Evolutionary conservation across 352 stramenopile genomes (phyloP), one percentile per base, ranked within the genome.

Genomic region (Phytophthora palmivora): DNA sequence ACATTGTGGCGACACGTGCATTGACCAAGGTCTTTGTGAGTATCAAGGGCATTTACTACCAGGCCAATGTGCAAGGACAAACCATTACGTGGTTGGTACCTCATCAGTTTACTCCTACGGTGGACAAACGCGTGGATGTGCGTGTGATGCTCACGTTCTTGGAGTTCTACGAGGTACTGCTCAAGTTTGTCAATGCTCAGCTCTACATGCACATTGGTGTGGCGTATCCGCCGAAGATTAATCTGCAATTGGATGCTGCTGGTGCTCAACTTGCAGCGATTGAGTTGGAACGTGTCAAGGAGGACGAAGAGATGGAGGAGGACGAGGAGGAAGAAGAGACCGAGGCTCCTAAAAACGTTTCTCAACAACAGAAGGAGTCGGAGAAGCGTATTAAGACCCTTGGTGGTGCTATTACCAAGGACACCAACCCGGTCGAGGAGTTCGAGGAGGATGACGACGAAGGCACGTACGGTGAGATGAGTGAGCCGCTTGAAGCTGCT

Each of bases 11-110:
- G 42, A 91, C 95, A 1, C 80, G 87, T 22, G 84, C 82, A 41
- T 88, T 99, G 38, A 97, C 89, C 30, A 99, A 99, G 81, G 86
- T 97, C 8, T 99, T 99, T 77, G 96, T 99, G 63, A 98, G 89
- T 52, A 98, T 99, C 63, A 99, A 99, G 83, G 98, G 98, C 33
- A 91, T 99, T 43, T 99, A 99, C 80, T 98, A 99, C 78, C 97
- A 99, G 72, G 95, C 96, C 53, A 85, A 94, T 61, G 78, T 98
- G 28, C 69, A 97, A 55, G 93, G 94, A n/a, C 78, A 97, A 69
- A 87, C 85, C 12, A 88, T 99, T 47, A 98, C 97, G 57, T 99
- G 98, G 98, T 78, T 99, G 15, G 89, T 98, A 59, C 97, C 98
- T 21, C 97, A 99, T 76, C 92, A 97, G 64, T 99, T 99, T 74